These are phyloP conservation scores for Boechera divaricarpa DNA, from an alignment of 345 rosid species.

Conservation along the genomic window DNA sequence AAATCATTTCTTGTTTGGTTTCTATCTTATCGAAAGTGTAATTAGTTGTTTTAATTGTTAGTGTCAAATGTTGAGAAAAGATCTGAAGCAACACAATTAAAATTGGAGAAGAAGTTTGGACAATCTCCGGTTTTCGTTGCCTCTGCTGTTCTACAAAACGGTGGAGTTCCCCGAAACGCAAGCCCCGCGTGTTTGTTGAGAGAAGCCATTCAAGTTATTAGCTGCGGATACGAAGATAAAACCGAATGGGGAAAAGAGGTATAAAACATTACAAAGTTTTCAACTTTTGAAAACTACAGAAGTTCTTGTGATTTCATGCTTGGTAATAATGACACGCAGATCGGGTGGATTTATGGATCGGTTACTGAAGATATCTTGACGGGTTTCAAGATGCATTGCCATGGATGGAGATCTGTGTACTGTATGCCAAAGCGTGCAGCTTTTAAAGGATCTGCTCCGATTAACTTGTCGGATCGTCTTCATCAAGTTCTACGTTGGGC, in stretches of 20 bases:
- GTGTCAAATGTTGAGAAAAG: conserved; percentile 58
- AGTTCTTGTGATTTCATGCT: conserved; percentile 11
- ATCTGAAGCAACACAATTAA: conserved; percentile 59
- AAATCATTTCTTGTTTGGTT: conserved; percentile 7
- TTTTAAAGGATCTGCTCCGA: conserved; percentile 94
- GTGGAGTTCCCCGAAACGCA: conserved; percentile 77
- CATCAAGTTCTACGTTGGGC: conserved; percentile 99
- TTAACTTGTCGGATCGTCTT: conserved; percentile 92
- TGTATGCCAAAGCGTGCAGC: conserved; percentile 91
- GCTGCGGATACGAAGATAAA: conserved; percentile 97
- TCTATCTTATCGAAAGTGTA: neutral
- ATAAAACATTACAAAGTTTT: neutral
- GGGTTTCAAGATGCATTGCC: conserved; percentile 98
- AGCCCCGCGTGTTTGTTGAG: conserved; percentile 75
- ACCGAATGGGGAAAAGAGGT: conserved; percentile 99
- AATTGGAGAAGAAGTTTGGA: conserved; percentile 92
- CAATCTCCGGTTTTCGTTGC: conserved; percentile 94
- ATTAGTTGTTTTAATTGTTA: conserved; percentile 37
- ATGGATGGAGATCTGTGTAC: conserved; percentile 98
- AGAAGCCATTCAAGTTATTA: conserved; percentile 98
- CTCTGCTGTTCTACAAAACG: conserved; percentile 70
- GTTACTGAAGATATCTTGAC: conserved; percentile 95
- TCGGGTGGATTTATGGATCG: conserved; percentile 97
- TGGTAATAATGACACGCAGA: conserved; percentile 49
- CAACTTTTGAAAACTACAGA: neutral